Evolutionary conservation across 352 stramenopile genomes (phyloP), one percentile per base, ranked within the genome.

Genomic region (Blastocystis sp.): DNA sequence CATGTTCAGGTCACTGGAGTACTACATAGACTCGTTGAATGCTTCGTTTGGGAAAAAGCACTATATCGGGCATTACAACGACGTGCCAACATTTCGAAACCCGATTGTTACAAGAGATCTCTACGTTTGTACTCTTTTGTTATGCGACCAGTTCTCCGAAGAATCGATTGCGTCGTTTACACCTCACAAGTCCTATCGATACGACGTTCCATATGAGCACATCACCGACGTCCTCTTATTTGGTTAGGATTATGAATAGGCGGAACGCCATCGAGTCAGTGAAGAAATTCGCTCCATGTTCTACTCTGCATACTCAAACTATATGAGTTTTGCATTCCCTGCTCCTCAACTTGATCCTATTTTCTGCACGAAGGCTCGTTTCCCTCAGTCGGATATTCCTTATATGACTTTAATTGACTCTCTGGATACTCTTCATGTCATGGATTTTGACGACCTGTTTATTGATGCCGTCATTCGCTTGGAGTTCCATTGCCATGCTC

Each of bases 391-490:
- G 3, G 59, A 66, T 61, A 62, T 69, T 55, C 45, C 87, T 20
- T 84, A 76, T 18, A 70, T 96, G 23, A 97, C 94, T 62, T 92
- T 97, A 9, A 91, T 97, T 23, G 94, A 97, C 87, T 94, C 93
- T 61, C 90, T 96, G 68, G 94, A 96, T 82, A 97, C 95, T 92
- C 91, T 97, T 37, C 93, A 93, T 43, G 90, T 97, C 20, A 77
- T 96, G 0, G 93, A 93, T n/a, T 93, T 96, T 90, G 91, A 92
- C 45, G 91, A 93, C 62, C 92, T 94, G 82, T 96, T 97, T 82
- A 90, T 79, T 8, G 91, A 91, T 29, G 93, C 93, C 26, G 92
- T 97, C 0, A 39, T 34, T 15, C 50, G 43, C 1, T 45, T 88
- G 15, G 41, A 88, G 77, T 88, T 43, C 2, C 50, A n/a, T 59